Evolutionary conservation across 2,329 filamentous ascomycete genomes (phyloP).

Genomic region (Periglandula ipomoeae): DNA sequence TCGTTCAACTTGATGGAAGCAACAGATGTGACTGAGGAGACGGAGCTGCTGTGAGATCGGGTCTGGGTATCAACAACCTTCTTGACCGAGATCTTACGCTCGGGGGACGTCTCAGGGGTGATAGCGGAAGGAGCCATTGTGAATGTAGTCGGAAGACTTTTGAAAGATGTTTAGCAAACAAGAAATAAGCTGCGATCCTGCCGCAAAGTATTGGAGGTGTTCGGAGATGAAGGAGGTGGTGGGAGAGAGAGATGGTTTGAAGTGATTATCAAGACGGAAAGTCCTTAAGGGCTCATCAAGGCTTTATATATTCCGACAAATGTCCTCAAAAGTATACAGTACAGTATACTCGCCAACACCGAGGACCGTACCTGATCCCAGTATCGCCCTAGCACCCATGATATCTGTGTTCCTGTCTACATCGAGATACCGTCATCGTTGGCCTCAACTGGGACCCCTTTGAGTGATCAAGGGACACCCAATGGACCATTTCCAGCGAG

Average conservation of each 20-base stretch:
- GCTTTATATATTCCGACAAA: conserved; percentile 4
- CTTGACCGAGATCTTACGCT: conserved; percentile 21
- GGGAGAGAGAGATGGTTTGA: neutral
- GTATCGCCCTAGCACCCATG: neutral
- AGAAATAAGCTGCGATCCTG: neutral
- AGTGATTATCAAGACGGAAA: too few relatives aligned
- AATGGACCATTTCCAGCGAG: neutral
- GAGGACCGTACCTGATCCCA: neutral
- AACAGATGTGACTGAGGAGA: conserved; percentile 18
- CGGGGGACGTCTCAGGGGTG: conserved; percentile 24
- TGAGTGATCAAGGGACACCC: neutral
- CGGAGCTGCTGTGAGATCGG: conserved; percentile 17
- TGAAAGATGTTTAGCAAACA: neutral
- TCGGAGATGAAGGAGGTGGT: neutral
- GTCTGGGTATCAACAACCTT: conserved; percentile 14
- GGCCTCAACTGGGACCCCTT: neutral
- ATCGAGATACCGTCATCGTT: neutral
- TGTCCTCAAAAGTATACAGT: neutral
- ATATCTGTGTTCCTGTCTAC: neutral
- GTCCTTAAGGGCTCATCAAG: too few relatives aligned
- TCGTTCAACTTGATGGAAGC: conserved; percentile 57
- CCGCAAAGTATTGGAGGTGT: neutral
- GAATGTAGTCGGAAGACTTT: conserved; percentile 2
- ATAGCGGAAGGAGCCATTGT: conserved; percentile 28
- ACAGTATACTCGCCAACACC: neutral